Evolutionary conservation across 169 alveolate species (phyloP).

Genomic region (Eimeria tenella): DNA sequence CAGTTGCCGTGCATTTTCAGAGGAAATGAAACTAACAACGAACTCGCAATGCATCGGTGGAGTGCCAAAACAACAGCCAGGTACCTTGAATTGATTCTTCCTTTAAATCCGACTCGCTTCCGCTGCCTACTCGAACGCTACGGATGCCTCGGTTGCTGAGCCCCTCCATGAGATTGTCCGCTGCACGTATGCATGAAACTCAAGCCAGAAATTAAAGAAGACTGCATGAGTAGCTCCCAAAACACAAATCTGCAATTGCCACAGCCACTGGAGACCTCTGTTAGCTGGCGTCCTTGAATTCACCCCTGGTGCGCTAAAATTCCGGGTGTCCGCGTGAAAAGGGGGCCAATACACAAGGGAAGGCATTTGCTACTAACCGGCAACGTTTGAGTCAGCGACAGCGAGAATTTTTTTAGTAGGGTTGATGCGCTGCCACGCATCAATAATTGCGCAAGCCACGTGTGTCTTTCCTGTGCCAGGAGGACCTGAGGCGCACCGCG

Average conservation of each 20-base stretch:
- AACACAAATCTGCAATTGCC: not conserved
- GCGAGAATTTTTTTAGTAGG: constrained; percentile 70
- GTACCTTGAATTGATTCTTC: constrained; percentile 80
- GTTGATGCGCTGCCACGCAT: constrained; percentile 70
- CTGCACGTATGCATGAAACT: constrained; percentile 21
- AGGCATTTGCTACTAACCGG: constrained; percentile 25
- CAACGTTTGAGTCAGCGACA: constrained; percentile 75
- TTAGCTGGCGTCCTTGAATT: too few species aligned
- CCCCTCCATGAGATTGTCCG: constrained; percentile 79
- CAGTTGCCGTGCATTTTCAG: not conserved
- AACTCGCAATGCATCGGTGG: not conserved
- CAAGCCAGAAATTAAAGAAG: not conserved
- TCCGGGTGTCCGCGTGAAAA: too few species aligned
- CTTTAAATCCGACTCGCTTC: constrained; percentile 78
- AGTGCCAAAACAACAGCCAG: not conserved
- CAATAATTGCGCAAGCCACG: constrained; percentile 77
- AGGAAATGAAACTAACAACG: not conserved
- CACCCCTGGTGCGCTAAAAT: too few species aligned
- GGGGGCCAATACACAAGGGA: too few species aligned
- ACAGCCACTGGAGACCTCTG: too few species aligned
- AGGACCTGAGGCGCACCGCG: constrained; percentile 37
- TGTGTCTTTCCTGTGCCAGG: constrained; percentile 81
- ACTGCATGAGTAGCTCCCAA: not conserved
- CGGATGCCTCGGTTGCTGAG: constrained; percentile 77
- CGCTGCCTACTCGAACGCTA: constrained; percentile 80